Evolutionary conservation across 139 green algal species (phyloP).

Genomic region (Trebouxia sp.): DNA sequence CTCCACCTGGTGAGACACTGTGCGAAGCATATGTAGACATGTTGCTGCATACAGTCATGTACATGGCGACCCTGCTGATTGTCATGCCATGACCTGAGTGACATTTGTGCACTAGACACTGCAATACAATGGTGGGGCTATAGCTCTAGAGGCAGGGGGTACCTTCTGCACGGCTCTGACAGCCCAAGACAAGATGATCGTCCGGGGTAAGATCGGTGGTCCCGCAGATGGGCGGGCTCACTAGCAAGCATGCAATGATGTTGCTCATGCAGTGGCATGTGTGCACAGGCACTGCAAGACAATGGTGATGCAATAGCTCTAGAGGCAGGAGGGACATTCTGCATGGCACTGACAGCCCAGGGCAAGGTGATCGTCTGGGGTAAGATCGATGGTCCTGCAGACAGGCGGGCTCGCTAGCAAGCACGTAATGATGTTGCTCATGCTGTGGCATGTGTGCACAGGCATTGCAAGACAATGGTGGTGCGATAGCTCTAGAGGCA

Average conservation of each 20-base stretch:
- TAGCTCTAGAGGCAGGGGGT: slow-evolving; percentile 52
- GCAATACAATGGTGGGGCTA: slow-evolving; percentile 54
- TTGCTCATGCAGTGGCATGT: not conserved
- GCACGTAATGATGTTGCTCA: no score
- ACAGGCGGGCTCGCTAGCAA: no score
- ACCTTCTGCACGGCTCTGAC: slow-evolving; percentile 65
- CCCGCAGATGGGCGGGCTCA: no score
- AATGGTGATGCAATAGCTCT: slow-evolving; percentile 57
- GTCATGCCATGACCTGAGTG: no score
- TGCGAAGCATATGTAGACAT: no score
- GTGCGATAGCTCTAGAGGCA: slow-evolving; percentile 51
- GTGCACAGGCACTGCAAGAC: slow-evolving; percentile 47
- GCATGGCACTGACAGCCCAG: slow-evolving; percentile 48
- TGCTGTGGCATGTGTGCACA: slow-evolving; percentile 29
- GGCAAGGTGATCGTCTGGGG: slow-evolving; percentile 70
- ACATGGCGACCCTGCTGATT: no score
- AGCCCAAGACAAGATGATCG: slow-evolving; percentile 47
- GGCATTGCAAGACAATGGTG: slow-evolving; percentile 55
- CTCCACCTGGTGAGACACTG: no score
- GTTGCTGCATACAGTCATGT: no score
- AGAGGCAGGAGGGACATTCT: slow-evolving; percentile 63
- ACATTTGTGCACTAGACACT: slow-evolving; percentile 42
- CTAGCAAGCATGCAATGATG: no score
- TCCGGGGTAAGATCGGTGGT: no score
- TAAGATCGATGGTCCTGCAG: no score